Conservation (phyloP, 495 filamentous ascomycete species). For the Penicillium parvum region DNA sequence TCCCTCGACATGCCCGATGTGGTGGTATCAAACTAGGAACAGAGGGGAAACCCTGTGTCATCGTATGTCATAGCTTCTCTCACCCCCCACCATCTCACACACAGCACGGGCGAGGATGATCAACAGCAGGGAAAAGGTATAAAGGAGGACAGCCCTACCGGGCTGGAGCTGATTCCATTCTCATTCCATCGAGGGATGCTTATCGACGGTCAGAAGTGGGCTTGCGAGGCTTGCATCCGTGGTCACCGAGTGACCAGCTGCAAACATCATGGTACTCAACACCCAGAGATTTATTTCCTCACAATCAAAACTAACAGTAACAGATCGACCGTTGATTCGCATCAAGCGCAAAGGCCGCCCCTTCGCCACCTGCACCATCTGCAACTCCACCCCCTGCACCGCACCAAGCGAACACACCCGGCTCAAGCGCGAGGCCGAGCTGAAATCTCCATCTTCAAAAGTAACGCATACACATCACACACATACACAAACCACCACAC, state of each 20-base stretch:
- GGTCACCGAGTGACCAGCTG: slow-evolving; percentile 73
- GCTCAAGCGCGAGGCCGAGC: slow-evolving; percentile 89
- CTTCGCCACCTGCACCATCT: slow-evolving; percentile 94
- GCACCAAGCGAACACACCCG: slow-evolving; percentile 85
- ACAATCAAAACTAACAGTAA: not conserved
- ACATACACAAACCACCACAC: slow-evolving; percentile 16
- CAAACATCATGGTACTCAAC: slow-evolving; percentile 42
- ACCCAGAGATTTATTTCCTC: not conserved
- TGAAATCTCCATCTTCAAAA: slow-evolving; percentile 46
- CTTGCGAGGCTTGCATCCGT: slow-evolving; percentile 89
- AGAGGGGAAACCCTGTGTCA: slow-evolving; percentile 4
- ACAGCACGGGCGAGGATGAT: slow-evolving; percentile 6
- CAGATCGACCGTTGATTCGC: slow-evolving; percentile 89
- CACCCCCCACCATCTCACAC: slow-evolving; percentile 2
- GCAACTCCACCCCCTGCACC: slow-evolving; percentile 84
- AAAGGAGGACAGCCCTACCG: slow-evolving; percentile 10
- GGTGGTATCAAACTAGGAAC: slow-evolving; percentile 8
- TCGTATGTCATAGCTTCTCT: slow-evolving; percentile 21
- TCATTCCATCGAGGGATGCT: slow-evolving; percentile 54
- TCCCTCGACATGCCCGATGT: slow-evolving; percentile 11
- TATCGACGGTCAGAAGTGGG: slow-evolving; percentile 84
- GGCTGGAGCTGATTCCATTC: slow-evolving; percentile 8
- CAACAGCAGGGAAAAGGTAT: slow-evolving; percentile 11
- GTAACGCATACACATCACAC: slow-evolving; percentile 31
- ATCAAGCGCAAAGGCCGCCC: slow-evolving; percentile 98